Base-by-base conservation (phyloP, 352 stramenopile species). In the Phytopythium oedochilum region DNA sequence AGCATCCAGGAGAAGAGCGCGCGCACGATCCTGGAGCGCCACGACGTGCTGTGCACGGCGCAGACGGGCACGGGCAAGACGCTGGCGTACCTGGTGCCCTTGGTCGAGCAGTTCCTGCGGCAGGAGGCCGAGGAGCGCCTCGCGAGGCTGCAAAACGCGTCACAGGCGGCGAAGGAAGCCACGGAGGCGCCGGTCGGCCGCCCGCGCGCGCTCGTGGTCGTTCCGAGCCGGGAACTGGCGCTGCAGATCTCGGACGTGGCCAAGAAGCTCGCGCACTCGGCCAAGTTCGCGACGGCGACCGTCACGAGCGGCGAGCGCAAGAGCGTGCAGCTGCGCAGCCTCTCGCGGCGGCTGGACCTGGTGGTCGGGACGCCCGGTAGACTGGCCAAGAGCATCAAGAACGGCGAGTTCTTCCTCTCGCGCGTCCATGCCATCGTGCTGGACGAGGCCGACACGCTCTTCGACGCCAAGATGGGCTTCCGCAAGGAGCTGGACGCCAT, bases 401-500 rank as follows among this genome's bases (percentile, higher is more conserved):
- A 75, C 23, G 68, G 71, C 20, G 79, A 92, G 46, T 78, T 94
- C 51, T 90, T 81, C 25, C 62, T 94, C n/a, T 92, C 82, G n/a
- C 73, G 68, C 4, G 69, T 92, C 38, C 57, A 73, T 34, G 89
- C 78, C 5, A 49, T 92, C 44, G 75, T 92, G 35, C 50, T 90
- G 8, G 84, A 94, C 54, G 84, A 94, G 55, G 84, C 84, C 9
- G 84, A 94, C 43, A 92, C 78, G 51, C 50, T 94, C 2, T 74
- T 94, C 20, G 83, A 92, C 53, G 78, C 75, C 40, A 92, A 91
- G 51, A 90, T 91, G 78, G 84, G 84, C 9, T 94, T 94, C 55
- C 70, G 75, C 3, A 76, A 64, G 23, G 78, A 91, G 55, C 60
- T 94, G 17, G 83, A 94, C 53, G 77, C 71, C 9, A 77, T 94